Evolutionary conservation across 2,329 filamentous ascomycete species (phyloP), one percentile per base, ranked within the genome.

Genomic region (Fonsecaea pedrosoi): DNA sequence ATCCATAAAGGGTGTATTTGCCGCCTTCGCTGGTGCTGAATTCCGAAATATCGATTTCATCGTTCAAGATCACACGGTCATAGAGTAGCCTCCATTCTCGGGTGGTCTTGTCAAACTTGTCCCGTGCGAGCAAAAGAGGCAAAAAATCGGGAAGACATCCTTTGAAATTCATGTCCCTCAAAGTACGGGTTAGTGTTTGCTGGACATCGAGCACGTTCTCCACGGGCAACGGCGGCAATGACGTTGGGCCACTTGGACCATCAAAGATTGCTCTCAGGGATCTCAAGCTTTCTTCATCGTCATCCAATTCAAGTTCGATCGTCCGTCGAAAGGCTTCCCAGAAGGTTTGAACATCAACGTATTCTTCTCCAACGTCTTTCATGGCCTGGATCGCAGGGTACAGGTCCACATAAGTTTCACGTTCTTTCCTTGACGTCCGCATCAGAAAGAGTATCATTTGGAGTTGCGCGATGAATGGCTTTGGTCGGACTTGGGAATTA

Each of bases 21-120:
- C 77, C 78, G 8, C 74, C 78, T 32, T 79, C 74, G 37, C 78
- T 74, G 18, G 74, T 66, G 2, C 77, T 74, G 64, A 74, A 77
- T 4, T 75, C 72, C 0, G 75, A 73, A n/a, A 88, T 75, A 53
- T 80, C 80, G 32, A 89, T 74, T 10, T 81, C 76, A 62, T 89
- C 86, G 60, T 87, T 80, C 13, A 89, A 71, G 2, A 81, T 78
- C n/a, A 89, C 83, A 50, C 81, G 82, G 72, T 88, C 82, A 60
- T 83, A 80, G 5, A 87, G 73, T 69, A 89, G 83, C 58, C 84
- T 82, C 83, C 87, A 89, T 34, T 84, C 82, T 2, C 86, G 82
- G 38, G 81, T 79, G 3, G 78, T 77, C 58, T 81, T 77, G 73
- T 88, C 85, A 68, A 88, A 86, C 8, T 79, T 77, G 67, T 89